Evolutionary conservation across 1,139 yeast genomes (phyloP), one percentile per base, ranked within the genome.

Genomic region (Zygosaccharomyces sapae): DNA sequence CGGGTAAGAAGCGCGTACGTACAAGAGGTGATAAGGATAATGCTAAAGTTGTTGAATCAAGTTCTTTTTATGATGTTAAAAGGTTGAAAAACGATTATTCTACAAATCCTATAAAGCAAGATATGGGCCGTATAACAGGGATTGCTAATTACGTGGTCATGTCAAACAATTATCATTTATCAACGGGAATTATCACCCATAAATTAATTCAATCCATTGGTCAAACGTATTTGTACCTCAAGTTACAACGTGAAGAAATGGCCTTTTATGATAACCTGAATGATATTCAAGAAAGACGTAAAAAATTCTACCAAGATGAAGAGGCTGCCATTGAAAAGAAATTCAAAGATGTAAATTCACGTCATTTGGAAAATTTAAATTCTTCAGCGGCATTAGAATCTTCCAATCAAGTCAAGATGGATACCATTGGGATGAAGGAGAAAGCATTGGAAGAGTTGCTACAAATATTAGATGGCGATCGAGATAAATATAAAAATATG

Each of bases 81-180:
- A 72, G 95, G 52, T 67, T 84, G 44, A 78, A 81, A 55, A 81
- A 81, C 68, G 86, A 84, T 49, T 83, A 83, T 59, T 74, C 82
- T 10, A 73, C 82, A 20, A 84, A 82, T 56, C 88, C 87, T 1
- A 69, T 80, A 55, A 82, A 76, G 54, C 80, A 74, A 58, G 80
- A 76, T 52, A 78, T 73, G 62, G 76, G 77, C 45, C 71, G 71
- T 44, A 66, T 82, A 45, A 76, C 80, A 9, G 90, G 92, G 2
- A 81, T 84, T 3, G 70, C 77, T 3, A 66, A 68, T 39, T 62
- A 67, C 27, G 70, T 68, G 45, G 61, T 65, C 12, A 62, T 65
- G 33, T 45, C 52, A 5, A 58, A 56, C 46, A 56, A 58, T 35
- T 63, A 65, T 47, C 67, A 61, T 52, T 43, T 61, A 33, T 63